These are phyloP conservation scores for Chaetomium tenue DNA, from an alignment of 495 filamentous ascomycete species.

Conservation along the genomic window DNA sequence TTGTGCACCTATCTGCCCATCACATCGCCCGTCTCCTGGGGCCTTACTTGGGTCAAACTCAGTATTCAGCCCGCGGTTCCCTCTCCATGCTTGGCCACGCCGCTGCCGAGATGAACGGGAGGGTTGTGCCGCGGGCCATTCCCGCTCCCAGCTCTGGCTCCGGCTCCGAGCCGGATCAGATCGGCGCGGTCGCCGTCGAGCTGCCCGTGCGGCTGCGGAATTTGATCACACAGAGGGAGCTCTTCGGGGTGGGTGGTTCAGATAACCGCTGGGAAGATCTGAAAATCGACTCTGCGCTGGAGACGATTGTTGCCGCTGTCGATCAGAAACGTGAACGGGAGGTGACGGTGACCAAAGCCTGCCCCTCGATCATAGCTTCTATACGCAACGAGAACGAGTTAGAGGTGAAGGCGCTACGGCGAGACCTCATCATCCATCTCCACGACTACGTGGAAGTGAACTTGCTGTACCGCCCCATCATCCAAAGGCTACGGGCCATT, in stretches of 20 bases:
- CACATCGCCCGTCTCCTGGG: conserved; percentile 77
- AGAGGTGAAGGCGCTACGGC: not conserved
- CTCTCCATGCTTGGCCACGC: conserved; percentile 66
- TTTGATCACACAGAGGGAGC: conserved; percentile 22
- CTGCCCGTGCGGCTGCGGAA: conserved; percentile 31
- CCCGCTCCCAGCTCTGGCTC: conserved; percentile 5
- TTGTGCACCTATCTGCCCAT: conserved; percentile 73
- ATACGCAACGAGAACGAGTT: not conserved
- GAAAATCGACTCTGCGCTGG: conserved; percentile 43
- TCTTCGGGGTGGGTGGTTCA: not conserved
- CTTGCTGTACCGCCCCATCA: conserved; percentile 58
- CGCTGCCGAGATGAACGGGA: conserved; percentile 46
- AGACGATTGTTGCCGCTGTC: conserved; percentile 38
- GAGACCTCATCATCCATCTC: conserved; percentile 65
- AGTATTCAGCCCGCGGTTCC: conserved; percentile 41
- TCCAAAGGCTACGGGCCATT: conserved; percentile 64
- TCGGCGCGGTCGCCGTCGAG: conserved; percentile 27
- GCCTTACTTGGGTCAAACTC: conserved; percentile 66
- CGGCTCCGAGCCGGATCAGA: conserved; percentile 20
- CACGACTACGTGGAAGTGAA: conserved; percentile 77
- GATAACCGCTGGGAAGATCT: conserved; percentile 47
- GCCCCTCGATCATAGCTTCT: not conserved
- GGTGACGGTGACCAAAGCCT: not conserved
- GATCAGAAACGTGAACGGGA: conserved; percentile 24
- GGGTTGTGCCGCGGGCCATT: conserved; percentile 24